phyloP scores from a whole-genome alignment of 805 yeast genomes.

The Lachancea mirantina region DNA sequence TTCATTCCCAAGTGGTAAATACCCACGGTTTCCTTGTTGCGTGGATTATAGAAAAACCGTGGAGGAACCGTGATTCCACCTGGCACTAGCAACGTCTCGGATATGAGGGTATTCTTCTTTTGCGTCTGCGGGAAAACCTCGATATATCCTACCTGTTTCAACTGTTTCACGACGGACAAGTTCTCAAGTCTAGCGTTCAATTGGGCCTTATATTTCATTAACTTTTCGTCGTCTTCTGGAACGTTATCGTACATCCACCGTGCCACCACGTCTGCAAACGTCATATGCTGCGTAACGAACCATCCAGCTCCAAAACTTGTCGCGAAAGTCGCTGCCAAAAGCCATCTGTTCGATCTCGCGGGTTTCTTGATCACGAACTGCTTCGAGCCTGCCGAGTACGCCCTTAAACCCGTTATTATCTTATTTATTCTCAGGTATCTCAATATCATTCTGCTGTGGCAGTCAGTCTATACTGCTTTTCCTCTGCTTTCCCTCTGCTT shows the following conservation, averaged over 20 bases:
- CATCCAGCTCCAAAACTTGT: conserved; percentile 27
- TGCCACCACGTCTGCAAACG: conserved; percentile 31
- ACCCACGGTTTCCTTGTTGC: conserved; percentile 52
- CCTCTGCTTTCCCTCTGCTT: background rate
- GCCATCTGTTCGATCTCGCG: conserved; percentile 15
- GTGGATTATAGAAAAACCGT: conserved; percentile 51
- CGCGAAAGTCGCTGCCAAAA: conserved; percentile 25
- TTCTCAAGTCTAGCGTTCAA: conserved; percentile 43
- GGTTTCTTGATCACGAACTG: conserved; percentile 9
- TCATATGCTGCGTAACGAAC: conserved; percentile 29
- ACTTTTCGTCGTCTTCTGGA: conserved; percentile 26
- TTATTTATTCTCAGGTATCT: background rate
- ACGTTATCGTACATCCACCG: conserved; percentile 29
- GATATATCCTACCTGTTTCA: conserved; percentile 35
- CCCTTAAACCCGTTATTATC: conserved; percentile 1
- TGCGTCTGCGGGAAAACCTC: conserved; percentile 31
- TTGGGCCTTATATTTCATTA: conserved; percentile 22
- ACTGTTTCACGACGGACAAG: conserved; percentile 45
- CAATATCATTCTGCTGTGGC: background rate
- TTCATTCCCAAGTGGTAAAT: conserved; percentile 71
- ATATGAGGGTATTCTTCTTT: conserved; percentile 43
- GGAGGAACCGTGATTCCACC: conserved; percentile 80
- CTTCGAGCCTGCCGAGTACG: conserved; percentile 4
- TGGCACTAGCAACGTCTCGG: conserved; percentile 50
- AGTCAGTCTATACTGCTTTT: background rate